Conservation (phyloP, 352 stramenopile genomes). For the Plasmopara muralis region DNA sequence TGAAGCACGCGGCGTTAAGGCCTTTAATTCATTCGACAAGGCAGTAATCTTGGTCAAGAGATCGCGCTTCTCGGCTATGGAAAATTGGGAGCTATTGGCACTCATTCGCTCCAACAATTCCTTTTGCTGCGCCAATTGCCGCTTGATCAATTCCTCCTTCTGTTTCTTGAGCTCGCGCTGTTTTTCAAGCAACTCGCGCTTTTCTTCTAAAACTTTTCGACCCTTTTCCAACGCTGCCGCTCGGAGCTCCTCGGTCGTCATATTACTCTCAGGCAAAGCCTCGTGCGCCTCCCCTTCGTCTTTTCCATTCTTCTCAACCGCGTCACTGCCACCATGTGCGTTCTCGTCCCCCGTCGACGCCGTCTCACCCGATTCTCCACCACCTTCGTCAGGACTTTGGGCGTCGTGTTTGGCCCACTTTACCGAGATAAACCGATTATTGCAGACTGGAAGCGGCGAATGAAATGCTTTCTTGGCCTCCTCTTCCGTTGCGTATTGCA, state of each 20-base stretch:
- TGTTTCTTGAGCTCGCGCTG: constrained; percentile 78
- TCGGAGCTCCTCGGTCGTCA: constrained; percentile 68
- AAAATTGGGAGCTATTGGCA: constrained; percentile 63
- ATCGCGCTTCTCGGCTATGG: constrained; percentile 61
- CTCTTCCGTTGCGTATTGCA: constrained; percentile 80
- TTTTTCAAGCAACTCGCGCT: constrained; percentile 82
- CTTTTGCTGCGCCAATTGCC: constrained; percentile 75
- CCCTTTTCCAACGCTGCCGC: constrained; percentile 71
- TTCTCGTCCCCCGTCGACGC: constrained; percentile 21
- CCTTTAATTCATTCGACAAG: constrained; percentile 62
- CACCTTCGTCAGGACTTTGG: constrained; percentile 49
- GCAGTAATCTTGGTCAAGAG: constrained; percentile 81
- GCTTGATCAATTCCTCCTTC: constrained; percentile 76
- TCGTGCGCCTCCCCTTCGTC: constrained; percentile 16
- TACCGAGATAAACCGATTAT: constrained; percentile 86
- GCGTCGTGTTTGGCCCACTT: constrained; percentile 82
- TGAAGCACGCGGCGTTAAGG: constrained; percentile 34
- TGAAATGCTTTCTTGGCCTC: constrained; percentile 83
- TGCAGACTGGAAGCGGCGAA: constrained; percentile 82
- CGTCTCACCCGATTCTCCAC: constrained; percentile 34
- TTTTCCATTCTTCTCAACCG: constrained; percentile 11
- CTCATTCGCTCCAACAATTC: constrained; percentile 79
- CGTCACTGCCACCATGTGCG: constrained; percentile 1
- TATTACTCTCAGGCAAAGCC: constrained; percentile 37
- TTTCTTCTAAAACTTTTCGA: constrained; percentile 76